Evolutionary conservation across 2,329 filamentous ascomycete species (phyloP).

Genomic region (Fusarium sarcochroum): DNA sequence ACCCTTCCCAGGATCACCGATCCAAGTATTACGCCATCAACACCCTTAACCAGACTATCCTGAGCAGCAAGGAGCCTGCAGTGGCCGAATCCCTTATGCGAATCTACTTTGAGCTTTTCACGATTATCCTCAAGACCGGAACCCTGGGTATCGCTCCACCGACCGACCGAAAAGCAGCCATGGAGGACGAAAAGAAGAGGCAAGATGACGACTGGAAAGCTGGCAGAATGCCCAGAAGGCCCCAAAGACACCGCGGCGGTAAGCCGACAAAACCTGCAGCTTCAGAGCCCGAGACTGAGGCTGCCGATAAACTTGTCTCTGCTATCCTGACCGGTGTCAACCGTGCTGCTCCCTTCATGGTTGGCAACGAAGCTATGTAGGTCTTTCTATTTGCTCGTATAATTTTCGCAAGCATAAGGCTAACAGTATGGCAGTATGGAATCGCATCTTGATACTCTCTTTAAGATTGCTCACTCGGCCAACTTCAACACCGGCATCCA

Average conservation of each 20-base stretch:
- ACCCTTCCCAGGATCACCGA: slow-evolving; percentile 87
- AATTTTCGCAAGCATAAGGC: not conserved
- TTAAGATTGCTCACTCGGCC: slow-evolving; percentile 95
- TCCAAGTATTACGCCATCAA: slow-evolving; percentile 97
- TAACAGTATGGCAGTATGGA: slow-evolving; percentile 71
- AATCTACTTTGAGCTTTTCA: slow-evolving; percentile 93
- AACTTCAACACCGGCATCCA: slow-evolving; percentile 99
- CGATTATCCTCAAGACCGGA: slow-evolving; percentile 79
- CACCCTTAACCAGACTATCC: slow-evolving; percentile 95
- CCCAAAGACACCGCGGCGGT: slow-evolving; percentile 47
- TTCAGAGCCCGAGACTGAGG: slow-evolving; percentile 73
- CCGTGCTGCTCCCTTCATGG: slow-evolving; percentile 92
- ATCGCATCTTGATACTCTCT: slow-evolving; percentile 92
- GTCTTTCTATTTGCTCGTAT: not conserved
- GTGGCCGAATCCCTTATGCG: slow-evolving; percentile 85
- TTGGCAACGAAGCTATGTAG: slow-evolving; percentile 81
- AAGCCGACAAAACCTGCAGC: slow-evolving; percentile 39
- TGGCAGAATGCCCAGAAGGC: slow-evolving; percentile 42
- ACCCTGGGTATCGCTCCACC: slow-evolving; percentile 56
- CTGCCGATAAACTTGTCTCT: slow-evolving; percentile 89
- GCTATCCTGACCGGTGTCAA: slow-evolving; percentile 95
- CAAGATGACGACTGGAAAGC: slow-evolving; percentile 9
- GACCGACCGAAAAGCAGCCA: slow-evolving; percentile 60
- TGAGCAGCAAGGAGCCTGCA: slow-evolving; percentile 85
- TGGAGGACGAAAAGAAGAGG: slow-evolving; percentile 51